Base-by-base conservation (phyloP, 257 asterid species). In the Capsicum pubescens region DNA sequence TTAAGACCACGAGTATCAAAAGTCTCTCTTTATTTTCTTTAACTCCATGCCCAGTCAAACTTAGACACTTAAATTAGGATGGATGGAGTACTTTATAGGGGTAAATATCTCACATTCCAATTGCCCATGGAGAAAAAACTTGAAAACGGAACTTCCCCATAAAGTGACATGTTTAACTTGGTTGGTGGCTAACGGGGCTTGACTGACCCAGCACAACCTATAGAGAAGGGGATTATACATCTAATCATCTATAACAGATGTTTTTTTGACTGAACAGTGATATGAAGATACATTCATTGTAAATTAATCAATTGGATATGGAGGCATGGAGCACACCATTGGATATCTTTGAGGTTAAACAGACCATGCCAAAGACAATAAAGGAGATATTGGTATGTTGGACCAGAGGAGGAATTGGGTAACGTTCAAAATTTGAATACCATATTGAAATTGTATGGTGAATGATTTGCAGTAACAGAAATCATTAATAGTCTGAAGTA, bases 101-200 rank as follows among this genome's bases (percentile, higher is more conserved):
- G 81, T 26, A 77, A 55, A 26, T 26, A 77, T 77, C 81, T 54
- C 64, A 77, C 81, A 14, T 54, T 17, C 63, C 35, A 15, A 52
- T 77, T 61, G 17, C 44, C 58, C 81, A 54, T 76, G 64, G 14
- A 54, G 48, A 9, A 26, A 54, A 52, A 39, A 26, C 26, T 9
- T 77, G 81, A 48, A 54, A 77, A 8, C 2, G 1, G 42, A 52
- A 77, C 48, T 15, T 15, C 32, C 82, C 63, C 12, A 77, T 77
- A 77, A 55, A 77, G 11, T 77, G 82, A 48, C 46, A 26, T 77
- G 82, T 77, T 57, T 77, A 21, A 77, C 50, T 77, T 54, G 58
- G 79, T n/a, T 71, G 32, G 50, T 26, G 48, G 50, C 8, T 77
- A 14, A 77, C 15, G 82, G 54, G 64, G 64, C 50, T 77, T 74